Base-by-base conservation (phyloP, 1,284 basidiomycete species). In the Grifola frondosa region DNA sequence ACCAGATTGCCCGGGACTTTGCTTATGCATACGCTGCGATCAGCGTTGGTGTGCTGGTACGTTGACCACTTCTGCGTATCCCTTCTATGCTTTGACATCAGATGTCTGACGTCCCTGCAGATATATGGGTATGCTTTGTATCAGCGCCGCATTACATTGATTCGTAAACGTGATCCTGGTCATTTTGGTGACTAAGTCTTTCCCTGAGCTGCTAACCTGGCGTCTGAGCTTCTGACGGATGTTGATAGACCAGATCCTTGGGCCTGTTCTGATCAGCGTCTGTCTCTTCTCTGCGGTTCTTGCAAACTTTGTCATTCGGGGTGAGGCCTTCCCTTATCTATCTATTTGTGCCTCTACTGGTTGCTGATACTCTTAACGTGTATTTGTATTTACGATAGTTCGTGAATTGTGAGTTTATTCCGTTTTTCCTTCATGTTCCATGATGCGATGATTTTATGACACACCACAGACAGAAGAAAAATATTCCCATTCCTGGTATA, bases 121-220 rank as follows among this genome's bases (percentile, higher is more conserved):
- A 63, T 91, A 4, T 98, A 98, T 68, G 93, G 90, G 1, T 95
- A 91, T 65, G 71, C 70, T 7, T 71, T 96, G 44, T 97, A 96
- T 65, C 92, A 97, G 63, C 79, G 84, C 50, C 82, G 96, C 35
- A 83, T 98, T 41, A 88, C 88, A 33, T 84, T 94, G 78, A 98
- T 99, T 57, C 87, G 89, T 22, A 82, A 85, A 49, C 78, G 93
- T 39, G 89, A 95, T 68, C 85, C 92, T n/a, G 91, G 91, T 3
- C 83, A 88, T 58, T 97, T 97, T 60, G 92, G 92, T 94, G 46
- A 30, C 77, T 69, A 20, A 17, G 6, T 29, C 23, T 48, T 13
- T 23, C 16, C 30, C 35, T 11, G 11, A 20, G 7, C n/a, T 35
- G n/a, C n/a, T n/a, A n/a, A n/a, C n/a, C n/a, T 20, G 29, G 16